Evolutionary conservation across 148 eudicot species (phyloP).

Genomic region (Selenicereus undatus): DNA sequence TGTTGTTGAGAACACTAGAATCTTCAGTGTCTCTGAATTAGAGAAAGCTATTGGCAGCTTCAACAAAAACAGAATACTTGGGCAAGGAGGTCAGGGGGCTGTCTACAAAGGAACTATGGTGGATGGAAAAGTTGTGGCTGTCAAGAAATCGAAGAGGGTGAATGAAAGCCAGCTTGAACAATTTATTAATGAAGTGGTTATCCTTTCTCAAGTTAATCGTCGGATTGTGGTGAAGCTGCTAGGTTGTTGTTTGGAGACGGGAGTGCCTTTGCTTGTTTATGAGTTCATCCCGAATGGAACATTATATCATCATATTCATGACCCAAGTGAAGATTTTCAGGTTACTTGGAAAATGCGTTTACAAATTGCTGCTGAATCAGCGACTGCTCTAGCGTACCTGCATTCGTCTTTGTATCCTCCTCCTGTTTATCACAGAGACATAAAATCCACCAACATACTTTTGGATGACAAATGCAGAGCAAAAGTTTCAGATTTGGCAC

Average conservation of each 20-base stretch:
- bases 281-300: slow-evolving; percentile 21
- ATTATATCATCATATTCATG: slow-evolving; percentile 14
- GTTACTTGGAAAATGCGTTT: no score
- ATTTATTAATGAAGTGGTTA: slow-evolving; percentile 18
- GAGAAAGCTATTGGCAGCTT: slow-evolving; percentile 20
- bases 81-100: slow-evolving; percentile 19
- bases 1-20: slow-evolving; percentile 2
- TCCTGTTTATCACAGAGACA: slow-evolving; percentile 20
- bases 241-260: no score
- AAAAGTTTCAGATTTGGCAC: not conserved
- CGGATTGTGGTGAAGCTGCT: not conserved
- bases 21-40: slow-evolving; percentile 4
- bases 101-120: slow-evolving; percentile 15
- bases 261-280: no score
- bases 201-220: slow-evolving; percentile 19
- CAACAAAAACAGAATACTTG: slow-evolving; percentile 19
- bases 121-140: slow-evolving; percentile 18
- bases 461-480: not conserved
- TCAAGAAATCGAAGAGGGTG: slow-evolving; percentile 8
- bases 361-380: slow-evolving; percentile 22
- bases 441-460: not conserved
- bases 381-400: slow-evolving; percentile 15
- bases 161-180: slow-evolving; percentile 14
- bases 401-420: slow-evolving; percentile 12
- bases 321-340: slow-evolving; percentile 16